These are phyloP conservation scores for Ophiosphaerella narmari DNA, from an alignment of 2,329 filamentous ascomycete genomes.

Conservation along the genomic window DNA sequence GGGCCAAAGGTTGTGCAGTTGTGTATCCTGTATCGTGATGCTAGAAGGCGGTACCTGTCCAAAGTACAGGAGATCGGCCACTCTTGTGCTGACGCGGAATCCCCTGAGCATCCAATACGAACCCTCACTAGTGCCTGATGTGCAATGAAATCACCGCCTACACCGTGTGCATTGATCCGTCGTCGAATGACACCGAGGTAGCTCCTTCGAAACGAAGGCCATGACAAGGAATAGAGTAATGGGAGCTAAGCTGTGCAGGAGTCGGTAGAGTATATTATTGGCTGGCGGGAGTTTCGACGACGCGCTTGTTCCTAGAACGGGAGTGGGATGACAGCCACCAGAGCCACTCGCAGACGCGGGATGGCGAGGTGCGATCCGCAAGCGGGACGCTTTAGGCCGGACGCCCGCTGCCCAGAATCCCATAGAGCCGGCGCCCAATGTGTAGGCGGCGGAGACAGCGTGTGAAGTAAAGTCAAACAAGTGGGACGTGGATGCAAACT, in stretches of 20 bases:
- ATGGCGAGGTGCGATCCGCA: background rate
- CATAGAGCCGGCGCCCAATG: conserved; percentile 3
- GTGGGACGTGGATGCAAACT: background rate
- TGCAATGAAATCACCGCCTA: conserved; percentile 1
- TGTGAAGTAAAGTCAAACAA: background rate
- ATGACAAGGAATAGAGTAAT: background rate
- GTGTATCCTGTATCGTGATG: too few species aligned
- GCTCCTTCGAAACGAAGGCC: background rate
- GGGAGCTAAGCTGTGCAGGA: background rate
- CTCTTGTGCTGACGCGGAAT: conserved; percentile 1
- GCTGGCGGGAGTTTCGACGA: background rate
- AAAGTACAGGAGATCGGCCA: conserved; percentile 1
- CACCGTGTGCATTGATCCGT: conserved; percentile 3
- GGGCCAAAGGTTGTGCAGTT: too few species aligned
- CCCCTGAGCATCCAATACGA: conserved; percentile 3
- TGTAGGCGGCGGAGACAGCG: background rate
- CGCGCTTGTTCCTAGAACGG: conserved; percentile 3
- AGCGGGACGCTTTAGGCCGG: conserved; percentile 3
- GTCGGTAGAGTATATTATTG: conserved; percentile 1
- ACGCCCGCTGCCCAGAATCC: background rate
- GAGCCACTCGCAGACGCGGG: conserved; percentile 2
- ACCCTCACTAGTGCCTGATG: conserved; percentile 4
- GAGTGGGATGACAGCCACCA: conserved; percentile 9
- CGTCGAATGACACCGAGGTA: conserved; percentile 1
- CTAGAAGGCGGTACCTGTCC: background rate